Base-by-base conservation (phyloP, 495 filamentous ascomycete genomes). In the Xylaria sp. region DNA sequence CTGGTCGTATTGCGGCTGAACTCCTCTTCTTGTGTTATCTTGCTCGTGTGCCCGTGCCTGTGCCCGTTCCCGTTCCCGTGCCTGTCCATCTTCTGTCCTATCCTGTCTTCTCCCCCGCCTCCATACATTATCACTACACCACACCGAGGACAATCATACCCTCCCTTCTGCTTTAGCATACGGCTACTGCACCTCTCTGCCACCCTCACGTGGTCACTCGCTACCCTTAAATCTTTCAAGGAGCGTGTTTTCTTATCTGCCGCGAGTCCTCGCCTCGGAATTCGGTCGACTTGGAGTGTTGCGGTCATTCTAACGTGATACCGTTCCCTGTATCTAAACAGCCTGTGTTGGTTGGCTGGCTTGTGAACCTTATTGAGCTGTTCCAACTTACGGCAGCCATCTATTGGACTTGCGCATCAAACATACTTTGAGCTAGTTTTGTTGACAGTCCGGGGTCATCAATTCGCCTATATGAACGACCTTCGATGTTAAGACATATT, bases 21-120 rank as follows among this genome's bases (percentile, higher is more conserved):
- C 86, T 97, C 97, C 81, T 97, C 93, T 77, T 97, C 95, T 77
- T 97, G 95, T 8, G 88, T 86, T 75, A 97, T 84, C 68, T 93
- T 87, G 71, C 90, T 84, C 58, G 82, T 85, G 71, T 90, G 86
- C 72, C 83, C 74, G 48, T 87, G 81, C 41, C 83, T 82, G 71
- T 89, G 86, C 72, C 83, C 73, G 48, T 87, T 81, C 37, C 83
- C 82, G 57, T 59, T 37, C 57, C 57, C 33, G 61, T 63, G 43
- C 29, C 44, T 63, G 24, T 46, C 33, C 41, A n/a, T 46, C 41
- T 33, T 9, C 41, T 31, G 6, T 40, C 37, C 37, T 44, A 65
- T 65, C 44, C 44, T 17, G 43, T 52, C 62, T 37, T 65, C 12
- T 19, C 62, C 41, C 62, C 62, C 62, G 21, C 44, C 44, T 37